These are phyloP conservation scores for Oxyria digyna DNA, from an alignment of 148 eudicot species.

Conservation along the genomic window DNA sequence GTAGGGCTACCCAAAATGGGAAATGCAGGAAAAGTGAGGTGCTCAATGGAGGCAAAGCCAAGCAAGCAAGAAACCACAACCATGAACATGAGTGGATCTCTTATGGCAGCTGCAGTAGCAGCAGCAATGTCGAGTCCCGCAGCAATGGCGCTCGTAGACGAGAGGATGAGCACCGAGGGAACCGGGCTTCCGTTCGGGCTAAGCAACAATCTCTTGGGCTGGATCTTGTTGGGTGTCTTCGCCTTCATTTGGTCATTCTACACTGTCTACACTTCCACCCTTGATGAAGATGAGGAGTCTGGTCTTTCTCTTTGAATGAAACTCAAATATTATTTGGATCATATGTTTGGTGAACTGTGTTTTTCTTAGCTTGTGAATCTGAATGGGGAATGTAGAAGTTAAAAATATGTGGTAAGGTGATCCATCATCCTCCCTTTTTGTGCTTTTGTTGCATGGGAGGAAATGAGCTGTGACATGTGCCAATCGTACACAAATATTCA, in stretches of 20 bases:
- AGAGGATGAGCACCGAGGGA: constrained; percentile 97
- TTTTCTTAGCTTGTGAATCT: background rate
- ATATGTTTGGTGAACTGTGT: background rate
- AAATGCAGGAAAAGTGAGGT: constrained; percentile 55
- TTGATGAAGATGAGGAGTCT: constrained; percentile 97
- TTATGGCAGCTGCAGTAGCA: constrained; percentile 21
- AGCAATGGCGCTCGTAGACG: constrained; percentile 87
- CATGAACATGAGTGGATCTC: constrained; percentile 23
- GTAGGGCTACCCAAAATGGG: constrained; percentile 65
- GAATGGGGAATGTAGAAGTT: background rate
- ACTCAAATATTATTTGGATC: too few species aligned
- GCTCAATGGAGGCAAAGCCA: constrained; percentile 51
- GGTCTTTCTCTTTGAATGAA: constrained; percentile 66
- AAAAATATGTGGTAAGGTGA: background rate
- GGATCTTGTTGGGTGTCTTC: constrained; percentile 76
- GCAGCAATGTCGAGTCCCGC: constrained; percentile 55
- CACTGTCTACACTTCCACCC: constrained; percentile 44
- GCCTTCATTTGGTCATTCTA: constrained; percentile 83
- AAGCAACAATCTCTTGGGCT: constrained; percentile 87
- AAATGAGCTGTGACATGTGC: too few species aligned
- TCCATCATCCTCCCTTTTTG: background rate
- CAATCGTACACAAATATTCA: too few species aligned
- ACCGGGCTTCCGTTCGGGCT: constrained; percentile 92
- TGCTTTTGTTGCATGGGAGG: background rate
- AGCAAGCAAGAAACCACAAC: constrained; percentile 19